Conservation (phyloP, 2,329 filamentous ascomycete species). For the Phialophora verrucosa region DNA sequence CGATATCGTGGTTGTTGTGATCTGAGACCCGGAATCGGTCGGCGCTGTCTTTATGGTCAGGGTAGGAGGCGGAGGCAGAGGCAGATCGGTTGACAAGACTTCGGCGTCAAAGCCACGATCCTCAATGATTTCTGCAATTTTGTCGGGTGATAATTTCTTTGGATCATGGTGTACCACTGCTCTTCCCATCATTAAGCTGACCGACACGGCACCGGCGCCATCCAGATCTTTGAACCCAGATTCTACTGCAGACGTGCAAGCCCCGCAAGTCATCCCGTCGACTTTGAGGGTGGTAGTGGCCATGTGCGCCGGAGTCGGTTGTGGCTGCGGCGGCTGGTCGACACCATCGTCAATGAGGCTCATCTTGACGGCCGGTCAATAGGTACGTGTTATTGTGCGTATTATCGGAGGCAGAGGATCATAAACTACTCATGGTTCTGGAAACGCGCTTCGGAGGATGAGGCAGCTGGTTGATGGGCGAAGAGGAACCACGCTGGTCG, state of each 20-base stretch:
- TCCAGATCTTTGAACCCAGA: slow-evolving; percentile 81
- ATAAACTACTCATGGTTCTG: slow-evolving; percentile 11
- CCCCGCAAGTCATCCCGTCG: slow-evolving; percentile 85
- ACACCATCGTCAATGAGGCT: slow-evolving; percentile 9
- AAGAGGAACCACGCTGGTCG: background rate
- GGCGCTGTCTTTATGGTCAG: slow-evolving; percentile 11
- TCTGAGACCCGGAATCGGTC: slow-evolving; percentile 38
- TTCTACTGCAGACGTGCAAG: slow-evolving; percentile 95
- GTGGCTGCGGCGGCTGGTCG: background rate
- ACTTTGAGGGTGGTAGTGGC: slow-evolving; percentile 90
- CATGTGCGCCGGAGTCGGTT: slow-evolving; percentile 64
- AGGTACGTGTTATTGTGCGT: background rate
- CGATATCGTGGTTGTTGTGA: slow-evolving; percentile 74
- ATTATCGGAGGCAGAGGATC: background rate
- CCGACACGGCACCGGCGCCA: slow-evolving; percentile 83
- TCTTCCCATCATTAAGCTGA: slow-evolving; percentile 92
- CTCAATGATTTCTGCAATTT: slow-evolving; percentile 84
- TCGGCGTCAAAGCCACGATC: slow-evolving; percentile 91
- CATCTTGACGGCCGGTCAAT: slow-evolving; percentile 12
- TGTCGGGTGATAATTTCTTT: slow-evolving; percentile 71
- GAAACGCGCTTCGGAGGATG: background rate
- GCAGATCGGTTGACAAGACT: slow-evolving; percentile 80
- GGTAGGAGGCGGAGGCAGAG: slow-evolving; percentile 40
- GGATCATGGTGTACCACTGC: slow-evolving; percentile 94
- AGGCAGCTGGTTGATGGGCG: background rate